Base-by-base conservation (phyloP, 805 yeast genomes). In the Yueomyces sinensis region DNA sequence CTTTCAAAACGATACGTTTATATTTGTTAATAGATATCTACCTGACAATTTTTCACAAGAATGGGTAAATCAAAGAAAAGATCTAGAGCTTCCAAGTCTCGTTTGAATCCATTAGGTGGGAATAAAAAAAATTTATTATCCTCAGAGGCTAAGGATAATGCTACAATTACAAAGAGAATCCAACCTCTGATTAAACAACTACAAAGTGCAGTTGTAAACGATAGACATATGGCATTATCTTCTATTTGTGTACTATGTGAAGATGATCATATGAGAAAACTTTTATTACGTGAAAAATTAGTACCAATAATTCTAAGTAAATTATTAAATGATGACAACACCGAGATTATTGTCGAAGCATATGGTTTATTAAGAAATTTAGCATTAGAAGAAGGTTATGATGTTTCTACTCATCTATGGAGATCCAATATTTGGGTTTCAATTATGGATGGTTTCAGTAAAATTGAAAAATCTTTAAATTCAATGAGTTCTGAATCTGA, bases 361-460 rank as follows among this genome's bases (percentile, higher is more conserved):
- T 77, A 74, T 45, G 96, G 95, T 1, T 61, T 89, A 17, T 59
- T 91, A 41, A 70, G 95, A 52, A 84, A 81, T 50, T 50, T 89
- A 37, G 77, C 80, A 3, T 65, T 83, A 35, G 94, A 83, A 49
- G 94, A 86, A 57, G 96, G 95, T 16, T 77, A 82, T 45, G 94
- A 83, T 42, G 69, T 83, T 27, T 74, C 84, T 19, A 70, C 72
- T 16, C 73, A 71, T 52, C 54, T 82, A 35, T 80, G 93, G 82
- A 71, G 96, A 50, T 73, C 74, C 14, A 74, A 80, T 41, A 73
- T 89, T 29, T 77, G 94, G 81, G 63, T 69, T 0, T 58, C 70
- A 19, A 65, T 84, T 29, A 70, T 66, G 32, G 42, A 52, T 4
- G 70, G 76, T 2, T 58, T 82, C 30, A 52, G 52, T 1, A 76